Base-by-base conservation (phyloP, 208 protist species). In the Kentomonas sorsogonicus region DNA sequence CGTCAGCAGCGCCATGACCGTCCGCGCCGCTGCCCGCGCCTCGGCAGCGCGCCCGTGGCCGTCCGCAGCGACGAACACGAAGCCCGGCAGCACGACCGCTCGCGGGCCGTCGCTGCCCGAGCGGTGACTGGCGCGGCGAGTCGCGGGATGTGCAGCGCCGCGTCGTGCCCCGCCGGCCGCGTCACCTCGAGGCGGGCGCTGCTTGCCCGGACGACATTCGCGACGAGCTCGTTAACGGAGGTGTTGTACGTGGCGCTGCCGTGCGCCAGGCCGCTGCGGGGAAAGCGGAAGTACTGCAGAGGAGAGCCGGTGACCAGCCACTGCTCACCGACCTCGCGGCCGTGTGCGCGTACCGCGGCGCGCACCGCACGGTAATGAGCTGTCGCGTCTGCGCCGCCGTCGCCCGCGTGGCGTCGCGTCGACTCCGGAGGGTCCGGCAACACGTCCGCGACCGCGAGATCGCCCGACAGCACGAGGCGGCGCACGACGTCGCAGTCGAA, bases 401-500 rank as follows among this genome's bases (percentile, higher is more conserved):
- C 13, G 7, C 9, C 23, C 44, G 9, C 6, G 44, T 6, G 13
- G 9, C 41, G 69, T 5, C 33, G 54, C 20, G 34, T 3, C 31
- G 53, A 0, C 33, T n/a, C n/a, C n/a, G 40, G 36, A 0, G 39
- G 11, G 11, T 58, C 20, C 0, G 53, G 48, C 22, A 77, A 70
- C 1, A 72, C 31, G 1, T 20, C 34, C 15, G 58, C 68, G 0
- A 52, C 61, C 0, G 68, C 61, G 27, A 51, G 2, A 3, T 45
- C 29, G 1, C 70, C 23, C 18, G n/a, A 38, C 20, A 58, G 55
- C 22, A 79, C 45, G 39, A 65, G 59, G 56, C 66, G 61, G 36
- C 55, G 36, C 26, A 53, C 74, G 44, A 73, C 11, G 11, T 46
- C 45, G 2, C 68, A 59, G 52, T 79, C 74, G 29, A 31, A 53